These are phyloP conservation scores for Lotus japonicus DNA, from an alignment of 306 rosid genomes.

Conservation along the genomic window DNA sequence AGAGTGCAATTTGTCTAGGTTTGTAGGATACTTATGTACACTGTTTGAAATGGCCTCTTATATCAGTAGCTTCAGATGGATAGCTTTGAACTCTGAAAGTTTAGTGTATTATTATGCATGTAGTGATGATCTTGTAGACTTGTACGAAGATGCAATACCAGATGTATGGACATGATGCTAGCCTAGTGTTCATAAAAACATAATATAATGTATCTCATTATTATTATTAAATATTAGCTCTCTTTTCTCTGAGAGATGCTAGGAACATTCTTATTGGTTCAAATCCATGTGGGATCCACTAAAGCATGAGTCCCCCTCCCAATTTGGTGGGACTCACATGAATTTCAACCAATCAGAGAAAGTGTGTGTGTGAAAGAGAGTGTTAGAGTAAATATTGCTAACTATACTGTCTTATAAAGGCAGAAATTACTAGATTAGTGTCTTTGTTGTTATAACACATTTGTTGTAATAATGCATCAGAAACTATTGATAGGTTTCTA, in stretches of 20 bases:
- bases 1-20: slow-evolving; percentile 4
- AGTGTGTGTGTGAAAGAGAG: too few species aligned
- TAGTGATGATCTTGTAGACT: not conserved
- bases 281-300: too few species aligned
- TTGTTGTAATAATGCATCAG: not conserved
- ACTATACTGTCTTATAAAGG: not conserved
- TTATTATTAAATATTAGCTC: not conserved
- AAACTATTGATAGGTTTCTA: not conserved
- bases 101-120: not conserved
- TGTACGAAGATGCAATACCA: not conserved
- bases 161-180: not conserved
- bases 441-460: not conserved
- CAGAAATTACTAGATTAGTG: not conserved
- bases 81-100: not conserved
- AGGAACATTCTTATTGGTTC: too few species aligned
- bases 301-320: not conserved
- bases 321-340: too few species aligned
- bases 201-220: not conserved
- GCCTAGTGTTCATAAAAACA: not conserved
- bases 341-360: too few species aligned
- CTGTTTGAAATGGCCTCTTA: slow-evolving; percentile 1
- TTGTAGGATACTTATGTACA: not conserved
- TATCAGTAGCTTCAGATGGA: not conserved
- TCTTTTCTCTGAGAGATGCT: not conserved
- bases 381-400: too few species aligned